A percentile compares a stretch with the other conserved stretches of the same genome.
Evolutionary conservation across 495 filamentous ascomycete species (phyloP).

Genomic region (Zalerion maritima): DNA sequence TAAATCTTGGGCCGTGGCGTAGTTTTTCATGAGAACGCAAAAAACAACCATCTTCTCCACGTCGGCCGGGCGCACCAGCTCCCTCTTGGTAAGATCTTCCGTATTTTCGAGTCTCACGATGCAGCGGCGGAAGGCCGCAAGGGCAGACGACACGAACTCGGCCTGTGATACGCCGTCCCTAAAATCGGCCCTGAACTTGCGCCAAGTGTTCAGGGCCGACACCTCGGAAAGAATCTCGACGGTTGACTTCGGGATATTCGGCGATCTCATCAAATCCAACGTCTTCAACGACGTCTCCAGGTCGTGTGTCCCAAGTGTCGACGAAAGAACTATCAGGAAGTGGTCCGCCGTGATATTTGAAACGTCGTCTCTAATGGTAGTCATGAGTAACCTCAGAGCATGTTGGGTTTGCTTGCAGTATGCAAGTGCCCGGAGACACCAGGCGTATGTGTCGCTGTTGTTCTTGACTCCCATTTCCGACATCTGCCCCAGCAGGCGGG

Average conservation of each 20-base stretch:
- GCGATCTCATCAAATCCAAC: constrained; percentile 32
- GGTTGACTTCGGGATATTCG: constrained; percentile 1
- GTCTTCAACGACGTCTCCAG: constrained; percentile 36
- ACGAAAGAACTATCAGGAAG: constrained; percentile 61
- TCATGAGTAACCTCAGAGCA: constrained; percentile 49
- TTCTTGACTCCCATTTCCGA: constrained; percentile 37
- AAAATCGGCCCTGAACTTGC: not conserved
- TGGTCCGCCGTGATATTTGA: constrained; percentile 51
- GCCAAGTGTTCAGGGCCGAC: not conserved
- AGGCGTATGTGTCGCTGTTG: constrained; percentile 56
- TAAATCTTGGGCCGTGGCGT: too few species aligned
- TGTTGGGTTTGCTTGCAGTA: constrained; percentile 44
- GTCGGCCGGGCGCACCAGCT: too few species aligned
- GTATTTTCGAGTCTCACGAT: too few species aligned
- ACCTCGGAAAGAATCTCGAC: not conserved
- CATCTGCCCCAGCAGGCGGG: constrained; percentile 50
- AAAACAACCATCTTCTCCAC: too few species aligned
- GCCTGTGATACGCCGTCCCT: constrained; percentile 11
- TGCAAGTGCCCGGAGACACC: constrained; percentile 56
- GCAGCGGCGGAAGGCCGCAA: too few species aligned
- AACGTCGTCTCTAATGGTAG: constrained; percentile 40
- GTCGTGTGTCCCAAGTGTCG: constrained; percentile 37
- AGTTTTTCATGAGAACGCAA: too few species aligned
- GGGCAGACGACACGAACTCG: constrained; percentile 2
- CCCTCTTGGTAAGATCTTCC: too few species aligned